phyloP scores from a whole-genome alignment of 208 protist genomes.

The Kentomonas sorsogonicus region DNA sequence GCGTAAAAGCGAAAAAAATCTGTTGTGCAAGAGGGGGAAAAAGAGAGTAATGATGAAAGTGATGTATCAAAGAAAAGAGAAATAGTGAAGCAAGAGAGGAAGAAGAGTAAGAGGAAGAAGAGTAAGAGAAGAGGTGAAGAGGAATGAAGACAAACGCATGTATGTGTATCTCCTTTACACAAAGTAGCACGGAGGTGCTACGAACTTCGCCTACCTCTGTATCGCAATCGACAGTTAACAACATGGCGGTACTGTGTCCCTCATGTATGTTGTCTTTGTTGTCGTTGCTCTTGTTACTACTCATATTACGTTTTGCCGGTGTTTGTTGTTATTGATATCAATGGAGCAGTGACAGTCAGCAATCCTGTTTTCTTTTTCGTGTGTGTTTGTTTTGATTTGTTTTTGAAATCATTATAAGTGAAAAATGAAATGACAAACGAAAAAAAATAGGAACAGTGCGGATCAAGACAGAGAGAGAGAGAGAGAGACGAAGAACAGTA shows the following conservation, averaged over 20 bases:
- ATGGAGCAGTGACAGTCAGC: too few relatives aligned
- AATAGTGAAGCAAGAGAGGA: constrained; percentile 4
- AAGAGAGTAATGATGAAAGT: too few relatives aligned
- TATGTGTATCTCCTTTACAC: too few relatives aligned
- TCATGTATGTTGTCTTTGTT: too few relatives aligned
- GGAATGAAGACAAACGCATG: neutral
- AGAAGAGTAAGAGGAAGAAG: neutral
- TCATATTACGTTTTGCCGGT: too few relatives aligned
- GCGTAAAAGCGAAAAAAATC: constrained; percentile 1
- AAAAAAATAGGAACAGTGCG: neutral
- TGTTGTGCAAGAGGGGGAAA: neutral
- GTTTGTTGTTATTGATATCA: too few relatives aligned
- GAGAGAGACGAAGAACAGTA: constrained; percentile 13
- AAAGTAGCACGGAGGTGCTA: too few relatives aligned
- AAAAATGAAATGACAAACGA: neutral
- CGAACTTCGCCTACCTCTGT: too few relatives aligned
- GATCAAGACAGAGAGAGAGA: constrained; percentile 2
- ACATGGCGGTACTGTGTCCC: too few relatives aligned
- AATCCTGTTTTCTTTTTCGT: constrained; percentile 6
- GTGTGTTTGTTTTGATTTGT: constrained; percentile 11
- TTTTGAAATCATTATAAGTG: neutral
- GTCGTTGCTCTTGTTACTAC: too few relatives aligned
- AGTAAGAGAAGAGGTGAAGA: neutral
- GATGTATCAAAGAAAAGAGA: neutral
- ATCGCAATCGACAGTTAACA: too few relatives aligned